These are phyloP conservation scores for Ustilago crameri DNA, from an alignment of 1,284 basidiomycete genomes.

Conservation along the genomic window DNA sequence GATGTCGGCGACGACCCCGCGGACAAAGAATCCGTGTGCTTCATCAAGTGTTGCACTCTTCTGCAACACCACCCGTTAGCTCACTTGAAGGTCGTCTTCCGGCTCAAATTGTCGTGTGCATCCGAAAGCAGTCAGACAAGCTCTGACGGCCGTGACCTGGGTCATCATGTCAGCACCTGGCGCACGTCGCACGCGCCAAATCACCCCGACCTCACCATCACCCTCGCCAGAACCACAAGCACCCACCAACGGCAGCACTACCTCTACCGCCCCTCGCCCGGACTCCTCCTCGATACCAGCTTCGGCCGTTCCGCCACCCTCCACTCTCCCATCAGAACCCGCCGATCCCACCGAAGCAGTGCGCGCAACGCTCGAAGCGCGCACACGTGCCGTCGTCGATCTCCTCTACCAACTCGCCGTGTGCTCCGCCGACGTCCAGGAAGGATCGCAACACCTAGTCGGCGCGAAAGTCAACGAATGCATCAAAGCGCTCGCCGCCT, in stretches of 20 bases:
- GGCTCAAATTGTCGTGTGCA: neutral
- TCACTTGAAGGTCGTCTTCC: neutral
- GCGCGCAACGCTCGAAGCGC: conserved; percentile 53
- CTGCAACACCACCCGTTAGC: neutral
- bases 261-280: conserved; percentile 1
- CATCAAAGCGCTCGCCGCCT: conserved; percentile 52
- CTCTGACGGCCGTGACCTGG: too few species aligned
- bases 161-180: conserved; percentile 28
- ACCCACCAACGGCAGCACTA: conserved; percentile 19
- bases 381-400: conserved; percentile 57
- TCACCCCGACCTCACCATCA: conserved; percentile 49
- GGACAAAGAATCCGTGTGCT: too few species aligned
- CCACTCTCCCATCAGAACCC: neutral
- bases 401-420: conserved; percentile 63
- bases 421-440: conserved; percentile 61
- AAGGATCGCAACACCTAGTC: conserved; percentile 54
- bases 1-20: conserved; percentile 3
- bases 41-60: neutral
- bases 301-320: neutral
- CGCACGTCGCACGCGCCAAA: conserved; percentile 25
- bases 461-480: conserved; percentile 58
- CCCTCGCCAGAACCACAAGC: conserved; percentile 43
- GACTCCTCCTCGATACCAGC: neutral
- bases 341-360: conserved; percentile 29
- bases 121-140: neutral